Percentiles rank a stretch among this genome's conserved stretches.
These are phyloP conservation scores for Strobilomyces confusus DNA, from an alignment of 768 basidiomycete genomes.

Conservation along the genomic window DNA sequence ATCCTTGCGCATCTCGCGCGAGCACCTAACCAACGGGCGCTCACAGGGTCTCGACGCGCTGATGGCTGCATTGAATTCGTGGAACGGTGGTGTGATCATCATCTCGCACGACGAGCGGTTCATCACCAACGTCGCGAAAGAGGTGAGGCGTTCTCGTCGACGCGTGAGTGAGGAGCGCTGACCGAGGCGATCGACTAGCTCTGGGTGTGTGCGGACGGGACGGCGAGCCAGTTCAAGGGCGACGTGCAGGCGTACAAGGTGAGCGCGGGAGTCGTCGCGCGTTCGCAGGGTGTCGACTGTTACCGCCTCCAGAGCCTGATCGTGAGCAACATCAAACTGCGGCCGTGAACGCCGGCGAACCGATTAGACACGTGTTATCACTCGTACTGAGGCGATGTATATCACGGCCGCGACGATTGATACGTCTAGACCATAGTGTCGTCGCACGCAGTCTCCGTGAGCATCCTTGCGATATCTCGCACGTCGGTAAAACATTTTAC, in stretches of 20 bases:
- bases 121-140: constrained; percentile 83
- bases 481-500: too few relatives aligned
- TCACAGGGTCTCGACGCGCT: constrained; percentile 87
- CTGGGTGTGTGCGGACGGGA: constrained; percentile 89
- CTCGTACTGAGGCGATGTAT: background rate
- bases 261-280: constrained; percentile 6
- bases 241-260: constrained; percentile 94
- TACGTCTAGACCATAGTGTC: too few relatives aligned
- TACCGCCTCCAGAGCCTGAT: constrained; percentile 58
- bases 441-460: too few relatives aligned
- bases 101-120: constrained; percentile 96
- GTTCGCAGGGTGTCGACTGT: background rate
- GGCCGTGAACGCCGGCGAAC: constrained; percentile 32
- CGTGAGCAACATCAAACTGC: constrained; percentile 64
- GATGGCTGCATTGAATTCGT: constrained; percentile 73
- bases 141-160: constrained; percentile 40
- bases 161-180: background rate
- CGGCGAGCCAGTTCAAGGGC: constrained; percentile 78
- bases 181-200: constrained; percentile 44
- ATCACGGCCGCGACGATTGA: background rate
- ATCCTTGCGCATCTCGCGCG: background rate
- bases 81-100: constrained; percentile 90
- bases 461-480: too few relatives aligned
- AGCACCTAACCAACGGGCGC: background rate
- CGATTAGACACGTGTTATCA: background rate